Base-by-base conservation (phyloP, 1,139 yeast genomes). In the Debaryomycetaceae sp. region DNA sequence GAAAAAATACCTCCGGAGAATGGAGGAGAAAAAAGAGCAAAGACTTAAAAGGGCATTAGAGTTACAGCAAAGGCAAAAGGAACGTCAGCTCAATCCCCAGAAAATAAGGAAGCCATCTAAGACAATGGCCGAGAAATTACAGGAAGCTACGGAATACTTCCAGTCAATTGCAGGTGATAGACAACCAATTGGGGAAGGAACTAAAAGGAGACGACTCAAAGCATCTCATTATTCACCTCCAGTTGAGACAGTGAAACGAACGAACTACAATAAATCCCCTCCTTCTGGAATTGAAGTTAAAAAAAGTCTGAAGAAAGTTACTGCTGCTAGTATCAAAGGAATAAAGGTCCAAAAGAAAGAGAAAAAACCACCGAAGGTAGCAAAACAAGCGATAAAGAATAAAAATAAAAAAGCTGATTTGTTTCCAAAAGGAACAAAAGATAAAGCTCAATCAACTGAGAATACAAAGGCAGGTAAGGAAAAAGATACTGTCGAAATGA, bases 91-190 rank as follows among this genome's bases (percentile, higher is more conserved):
- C 5, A 11, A 14, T 14, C 33, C 31, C 5, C 15, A 19, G 11
- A 6, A 9, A 6, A 16, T 7, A n/a, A 31, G 15, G 14, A 34
- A 30, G 24, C 14, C 30, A 31, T 22, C 31, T 31, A 35, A 28
- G 19, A 24, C 15, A 11, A 17, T 29, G 15, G 15, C 33, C 5
- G 36, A 28, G 4, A 33, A 35, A 14, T 47, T 64, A 7, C 35
- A 55, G 29, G 63, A 51, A 29, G 67, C 62, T 31, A 63, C 73
- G 0, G 57, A 56, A 8, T 66, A 67, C 47, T 70, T 70, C 41
- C 74, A 69, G 49, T 58, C 68, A 24, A 63, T 68, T 11, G 60
- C 66, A 3, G 75, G 75, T 15, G 65, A 69, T 41, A 58, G 60
- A 15, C 51, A 56, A 35, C 38, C 51, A 18, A 54, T 70, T 8